Percentiles rank a stretch among this genome's conserved stretches.
Conservation (phyloP, 2,329 filamentous ascomycete species). For the Pestalotiopsis sp. region DNA sequence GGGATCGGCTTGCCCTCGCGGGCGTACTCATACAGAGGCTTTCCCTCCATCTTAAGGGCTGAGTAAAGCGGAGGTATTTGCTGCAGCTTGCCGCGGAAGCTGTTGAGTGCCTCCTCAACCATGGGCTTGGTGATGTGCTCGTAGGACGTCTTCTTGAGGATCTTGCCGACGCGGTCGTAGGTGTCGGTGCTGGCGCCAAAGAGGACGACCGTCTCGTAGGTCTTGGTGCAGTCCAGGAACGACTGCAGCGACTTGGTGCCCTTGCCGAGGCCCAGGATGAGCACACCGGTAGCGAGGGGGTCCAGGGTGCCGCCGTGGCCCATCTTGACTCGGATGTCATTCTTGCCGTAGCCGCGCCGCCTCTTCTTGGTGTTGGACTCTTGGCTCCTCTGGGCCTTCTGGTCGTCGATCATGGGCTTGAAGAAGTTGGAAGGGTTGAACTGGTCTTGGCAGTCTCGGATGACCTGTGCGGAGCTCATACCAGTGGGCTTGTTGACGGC, state of each 20-base stretch:
- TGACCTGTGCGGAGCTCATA: conserved; percentile 85
- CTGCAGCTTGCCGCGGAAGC: conserved; percentile 81
- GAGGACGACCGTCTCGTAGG: conserved; percentile 85
- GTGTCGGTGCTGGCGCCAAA: conserved; percentile 93
- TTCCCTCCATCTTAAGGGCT: conserved; percentile 89
- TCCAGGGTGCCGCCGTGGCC: conserved; percentile 96
- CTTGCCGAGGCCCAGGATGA: conserved; percentile 84
- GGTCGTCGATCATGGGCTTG: conserved; percentile 71
- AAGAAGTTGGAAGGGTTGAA: conserved; percentile 85
- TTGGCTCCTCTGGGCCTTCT: conserved; percentile 55
- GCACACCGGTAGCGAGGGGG: conserved; percentile 88
- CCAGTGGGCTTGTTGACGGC: conserved; percentile 92
- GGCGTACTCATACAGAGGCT: conserved; percentile 95
- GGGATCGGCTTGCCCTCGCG: conserved; percentile 86
- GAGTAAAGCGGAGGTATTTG: conserved; percentile 94
- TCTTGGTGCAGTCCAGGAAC: conserved; percentile 89
- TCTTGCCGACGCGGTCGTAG: conserved; percentile 85
- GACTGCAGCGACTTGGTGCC: conserved; percentile 81
- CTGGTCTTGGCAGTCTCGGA: conserved; percentile 82
- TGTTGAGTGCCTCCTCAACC: conserved; percentile 75
- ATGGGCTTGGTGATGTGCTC: conserved; percentile 78
- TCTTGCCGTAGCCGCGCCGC: conserved; percentile 59
- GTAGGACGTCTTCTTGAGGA: conserved; percentile 75
- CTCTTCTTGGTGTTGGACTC: conserved; percentile 63
- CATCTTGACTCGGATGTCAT: conserved; percentile 78